These are phyloP conservation scores for Tieghemostelium lacteum DNA, from an alignment of 78 protist genomes.

Conservation along the genomic window DNA sequence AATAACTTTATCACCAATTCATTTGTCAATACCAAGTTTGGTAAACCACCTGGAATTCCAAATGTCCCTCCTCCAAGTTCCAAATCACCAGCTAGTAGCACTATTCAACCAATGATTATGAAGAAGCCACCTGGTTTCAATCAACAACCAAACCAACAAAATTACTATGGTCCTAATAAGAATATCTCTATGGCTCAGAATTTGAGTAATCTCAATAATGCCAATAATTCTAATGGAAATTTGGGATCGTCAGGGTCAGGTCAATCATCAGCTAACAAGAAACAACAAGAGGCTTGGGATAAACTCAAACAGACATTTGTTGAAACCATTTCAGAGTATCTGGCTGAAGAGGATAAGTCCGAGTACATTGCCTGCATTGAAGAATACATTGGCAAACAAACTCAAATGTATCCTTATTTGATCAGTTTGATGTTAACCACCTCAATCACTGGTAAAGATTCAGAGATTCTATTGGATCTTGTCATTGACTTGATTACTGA, in stretches of 20 bases:
- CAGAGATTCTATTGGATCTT: background rate
- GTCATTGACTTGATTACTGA: background rate
- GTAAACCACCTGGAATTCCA: background rate
- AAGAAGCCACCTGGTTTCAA: background rate
- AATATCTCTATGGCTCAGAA: too few species aligned
- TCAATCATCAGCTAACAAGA: background rate
- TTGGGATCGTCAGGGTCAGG: background rate
- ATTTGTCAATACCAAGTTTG: background rate
- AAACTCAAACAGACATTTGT: background rate
- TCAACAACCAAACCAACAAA: background rate
- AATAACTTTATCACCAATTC: background rate
- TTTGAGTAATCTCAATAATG: too few species aligned
- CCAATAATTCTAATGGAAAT: background rate
- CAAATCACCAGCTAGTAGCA: background rate
- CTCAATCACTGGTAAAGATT: constrained; percentile 4
- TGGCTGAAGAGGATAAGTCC: background rate
- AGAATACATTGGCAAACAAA: constrained; percentile 2
- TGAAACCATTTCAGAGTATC: constrained; percentile 25
- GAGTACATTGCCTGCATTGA: constrained; percentile 38
- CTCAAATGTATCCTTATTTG: constrained; percentile 49
- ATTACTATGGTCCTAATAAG: background rate
- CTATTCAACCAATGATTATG: background rate
- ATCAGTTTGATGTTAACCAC: constrained; percentile 1
- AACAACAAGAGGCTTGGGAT: constrained; percentile 8
- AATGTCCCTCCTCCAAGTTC: background rate